Evolutionary conservation across 495 filamentous ascomycete species (phyloP).

Genomic region (Articulospora tetracladia): DNA sequence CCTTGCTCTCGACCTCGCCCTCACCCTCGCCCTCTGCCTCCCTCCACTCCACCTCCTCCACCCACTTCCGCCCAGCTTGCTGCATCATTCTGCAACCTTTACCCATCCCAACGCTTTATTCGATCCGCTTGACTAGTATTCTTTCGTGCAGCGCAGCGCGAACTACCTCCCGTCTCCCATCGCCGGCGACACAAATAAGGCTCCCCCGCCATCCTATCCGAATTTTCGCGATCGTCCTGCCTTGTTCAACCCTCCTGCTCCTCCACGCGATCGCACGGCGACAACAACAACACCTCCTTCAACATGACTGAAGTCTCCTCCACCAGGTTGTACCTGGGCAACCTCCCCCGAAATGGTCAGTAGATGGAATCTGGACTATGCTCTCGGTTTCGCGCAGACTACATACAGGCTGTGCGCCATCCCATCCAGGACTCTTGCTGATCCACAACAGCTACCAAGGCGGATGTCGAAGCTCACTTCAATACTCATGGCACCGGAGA

Average conservation of each 20-base stretch:
- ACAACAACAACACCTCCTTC: conserved; percentile 5
- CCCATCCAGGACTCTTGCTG: conserved; percentile 2
- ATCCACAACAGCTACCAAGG: conserved; percentile 72
- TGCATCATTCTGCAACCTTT: not conserved
- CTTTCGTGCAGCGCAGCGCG: not conserved
- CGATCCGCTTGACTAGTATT: not conserved
- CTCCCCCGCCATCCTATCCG: not conserved
- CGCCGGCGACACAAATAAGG: not conserved
- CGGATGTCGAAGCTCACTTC: conserved; percentile 95
- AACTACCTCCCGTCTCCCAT: not conserved
- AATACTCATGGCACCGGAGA: conserved; percentile 91
- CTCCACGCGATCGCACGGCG: not conserved
- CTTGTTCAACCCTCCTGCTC: not conserved
- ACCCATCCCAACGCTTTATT: not conserved
- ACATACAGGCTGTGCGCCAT: not conserved
- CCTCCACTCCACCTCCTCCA: not conserved
- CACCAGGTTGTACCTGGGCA: conserved; percentile 92
- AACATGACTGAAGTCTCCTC: conserved; percentile 76
- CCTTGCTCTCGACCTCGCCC: not conserved
- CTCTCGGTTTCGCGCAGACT: not conserved
- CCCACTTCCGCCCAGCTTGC: not conserved
- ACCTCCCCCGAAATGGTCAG: conserved; percentile 95
- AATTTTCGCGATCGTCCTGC: not conserved
- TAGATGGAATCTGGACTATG: conserved; percentile 15
- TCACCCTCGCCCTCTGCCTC: not conserved